Conservation (phyloP, 306 rosid genomes). For the Sesbania bispinosa region DNA sequence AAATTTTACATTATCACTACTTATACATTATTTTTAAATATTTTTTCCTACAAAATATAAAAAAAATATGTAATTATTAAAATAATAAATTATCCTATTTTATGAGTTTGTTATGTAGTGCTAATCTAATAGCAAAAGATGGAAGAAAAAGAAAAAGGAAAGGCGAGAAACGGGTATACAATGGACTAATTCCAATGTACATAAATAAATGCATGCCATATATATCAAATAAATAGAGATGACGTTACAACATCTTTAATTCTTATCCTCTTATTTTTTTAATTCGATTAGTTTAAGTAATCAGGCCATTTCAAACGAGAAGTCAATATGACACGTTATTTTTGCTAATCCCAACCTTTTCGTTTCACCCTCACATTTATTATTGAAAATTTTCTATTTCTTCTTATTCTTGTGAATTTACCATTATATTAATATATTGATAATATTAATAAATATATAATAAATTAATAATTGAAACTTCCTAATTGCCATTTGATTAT, state of each 20-base stretch:
- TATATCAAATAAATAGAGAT: neutral
- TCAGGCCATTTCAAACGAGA: slow-evolving; percentile 20
- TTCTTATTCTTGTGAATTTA: neutral
- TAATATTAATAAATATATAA: too few species aligned
- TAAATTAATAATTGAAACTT: neutral
- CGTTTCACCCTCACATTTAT: slow-evolving; percentile 11
- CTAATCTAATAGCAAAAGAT: too few species aligned
- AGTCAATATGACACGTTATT: slow-evolving; percentile 27
- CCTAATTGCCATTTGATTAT: neutral
- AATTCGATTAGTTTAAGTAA: neutral
- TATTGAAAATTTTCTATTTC: neutral
- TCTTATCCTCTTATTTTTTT: slow-evolving; percentile 8
- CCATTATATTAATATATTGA: neutral
- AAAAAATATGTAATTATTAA: too few species aligned
- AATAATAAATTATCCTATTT: too few species aligned
- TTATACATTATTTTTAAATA: too few species aligned
- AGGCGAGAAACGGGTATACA: too few species aligned
- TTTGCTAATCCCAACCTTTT: slow-evolving; percentile 19
- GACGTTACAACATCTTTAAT: neutral
- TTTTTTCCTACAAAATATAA: too few species aligned
- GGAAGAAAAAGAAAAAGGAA: too few species aligned
- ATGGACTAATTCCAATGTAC: too few species aligned
- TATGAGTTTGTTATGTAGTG: too few species aligned
- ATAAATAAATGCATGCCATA: neutral
- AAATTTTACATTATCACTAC: too few species aligned